These are phyloP conservation scores for Talaromyces piceae DNA, from an alignment of 2,329 filamentous ascomycete species.

Conservation along the genomic window DNA sequence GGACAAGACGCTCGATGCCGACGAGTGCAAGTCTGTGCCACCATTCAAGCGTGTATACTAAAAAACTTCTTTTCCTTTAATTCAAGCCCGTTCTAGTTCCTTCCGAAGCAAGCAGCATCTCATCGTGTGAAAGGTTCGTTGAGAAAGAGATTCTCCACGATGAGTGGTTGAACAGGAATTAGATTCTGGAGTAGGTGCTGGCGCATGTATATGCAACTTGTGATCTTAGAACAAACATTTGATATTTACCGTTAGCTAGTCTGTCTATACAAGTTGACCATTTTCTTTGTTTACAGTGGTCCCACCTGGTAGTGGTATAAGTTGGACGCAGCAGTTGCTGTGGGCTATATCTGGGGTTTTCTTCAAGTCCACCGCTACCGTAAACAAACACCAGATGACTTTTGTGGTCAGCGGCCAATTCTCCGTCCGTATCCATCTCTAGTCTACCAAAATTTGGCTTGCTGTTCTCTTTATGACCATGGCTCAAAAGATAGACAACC, in stretches of 20 bases:
- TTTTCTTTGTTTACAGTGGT: background rate
- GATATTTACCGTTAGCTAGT: background rate
- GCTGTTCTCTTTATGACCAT: background rate
- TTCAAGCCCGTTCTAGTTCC: background rate
- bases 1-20: slow-evolving; percentile 78
- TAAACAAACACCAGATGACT: background rate
- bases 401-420: background rate
- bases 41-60: slow-evolving; percentile 73
- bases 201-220: slow-evolving; percentile 8
- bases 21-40: slow-evolving; percentile 90
- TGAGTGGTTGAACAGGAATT: background rate
- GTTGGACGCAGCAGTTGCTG: background rate
- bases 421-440: background rate
- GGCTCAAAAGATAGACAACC: background rate
- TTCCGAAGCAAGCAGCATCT: background rate
- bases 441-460: background rate
- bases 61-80: slow-evolving; percentile 11
- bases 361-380: background rate
- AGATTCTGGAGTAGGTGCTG: slow-evolving; percentile 2
- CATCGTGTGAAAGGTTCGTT: background rate
- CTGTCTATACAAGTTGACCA: slow-evolving; percentile 1
- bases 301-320: background rate
- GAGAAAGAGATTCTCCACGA: background rate
- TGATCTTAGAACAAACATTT: slow-evolving; percentile 4
- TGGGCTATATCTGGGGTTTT: background rate